A percentile compares a stretch with the other conserved stretches of the same genome.
phyloP scores from a whole-genome alignment of 768 basidiomycete species.

The Russula virescens region DNA sequence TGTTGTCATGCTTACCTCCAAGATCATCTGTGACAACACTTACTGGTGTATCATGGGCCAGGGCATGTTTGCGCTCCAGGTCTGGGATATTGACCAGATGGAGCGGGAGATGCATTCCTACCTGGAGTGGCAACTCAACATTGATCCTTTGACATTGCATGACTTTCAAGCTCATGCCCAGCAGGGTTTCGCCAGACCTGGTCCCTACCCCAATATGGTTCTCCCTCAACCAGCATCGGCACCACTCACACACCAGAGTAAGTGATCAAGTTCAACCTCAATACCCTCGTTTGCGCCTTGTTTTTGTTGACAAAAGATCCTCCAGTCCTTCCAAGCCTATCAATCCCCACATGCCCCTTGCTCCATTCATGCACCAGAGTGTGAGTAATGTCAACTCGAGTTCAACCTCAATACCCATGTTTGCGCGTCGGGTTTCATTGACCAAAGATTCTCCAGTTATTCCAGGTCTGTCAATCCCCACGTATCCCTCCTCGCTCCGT shows the following conservation, averaged over 20 bases:
- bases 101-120: slow-evolving; percentile 92
- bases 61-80: slow-evolving; percentile 57
- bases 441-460: no score
- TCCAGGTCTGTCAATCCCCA: no score
- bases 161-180: slow-evolving; percentile 58
- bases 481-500: no score
- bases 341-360: no score
- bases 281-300: no score
- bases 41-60: slow-evolving; percentile 64
- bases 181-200: slow-evolving; percentile 51
- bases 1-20: slow-evolving; percentile 88
- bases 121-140: slow-evolving; percentile 86
- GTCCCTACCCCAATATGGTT: slow-evolving; percentile 59
- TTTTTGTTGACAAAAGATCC: no score
- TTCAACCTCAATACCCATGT: no score
- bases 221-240: slow-evolving; percentile 41
- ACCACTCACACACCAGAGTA: slow-evolving; percentile 26
- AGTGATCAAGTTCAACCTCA: no score
- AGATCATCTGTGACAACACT: slow-evolving; percentile 65
- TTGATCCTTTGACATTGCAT: slow-evolving; percentile 53
- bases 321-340: no score
- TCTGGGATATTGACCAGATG: slow-evolving; percentile 97
- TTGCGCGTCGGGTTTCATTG: no score
- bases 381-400: no score
- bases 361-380: no score